Evolutionary conservation across 1,284 basidiomycete genomes (phyloP), one percentile per base, ranked within the genome.

Genomic region (Neolentinus lepideus): DNA sequence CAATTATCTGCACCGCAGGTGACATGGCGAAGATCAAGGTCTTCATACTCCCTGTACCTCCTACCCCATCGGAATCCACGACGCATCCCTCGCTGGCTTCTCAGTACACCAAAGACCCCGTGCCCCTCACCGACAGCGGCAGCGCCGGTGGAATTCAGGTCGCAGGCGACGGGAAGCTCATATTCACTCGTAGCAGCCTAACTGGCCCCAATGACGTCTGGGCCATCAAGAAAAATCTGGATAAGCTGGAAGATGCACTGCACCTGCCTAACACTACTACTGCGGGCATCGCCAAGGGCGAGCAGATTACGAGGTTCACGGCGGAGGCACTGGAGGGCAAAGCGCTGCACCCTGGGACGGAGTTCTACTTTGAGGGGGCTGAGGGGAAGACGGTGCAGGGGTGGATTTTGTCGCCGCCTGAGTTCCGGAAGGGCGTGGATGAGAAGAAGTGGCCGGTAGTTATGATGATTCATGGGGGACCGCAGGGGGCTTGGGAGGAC

Each of bases 281-380:
- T n/a, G 38, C 38, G n/a, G 19, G 48, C 43, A 54, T 70, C 69
- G 70, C 67, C 16, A 63, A 74, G 3, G 65, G 78, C 9, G 69
- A 75, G 25, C 79, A 81, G 61, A 64, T 94, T 48, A 88, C 86
- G 2, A 67, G 72, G 36, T 81, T 94, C 63, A 80, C 86, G 0
- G 75, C 73, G 36, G 66, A 75, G 2, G 75, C 73, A 1, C 72
- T 96, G 31, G 71, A 79, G 56, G 77, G 71, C 1, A 85, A 86
- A 66, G 61, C 69, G 11, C 73, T 94, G 36, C 72, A 73, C 54
- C 62, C 67, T 6, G 88, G 85, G 4, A 85, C 94, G 64, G 83
- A 89, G 56, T 88, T 96, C 64, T 93, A 85, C 84, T 96, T 94
- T 73, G 78, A 83, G 55, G 94, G 94, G 11, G 90, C 88, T 2